Conservation (phyloP, 1,284 basidiomycete genomes). For the Sparassis latifolia region DNA sequence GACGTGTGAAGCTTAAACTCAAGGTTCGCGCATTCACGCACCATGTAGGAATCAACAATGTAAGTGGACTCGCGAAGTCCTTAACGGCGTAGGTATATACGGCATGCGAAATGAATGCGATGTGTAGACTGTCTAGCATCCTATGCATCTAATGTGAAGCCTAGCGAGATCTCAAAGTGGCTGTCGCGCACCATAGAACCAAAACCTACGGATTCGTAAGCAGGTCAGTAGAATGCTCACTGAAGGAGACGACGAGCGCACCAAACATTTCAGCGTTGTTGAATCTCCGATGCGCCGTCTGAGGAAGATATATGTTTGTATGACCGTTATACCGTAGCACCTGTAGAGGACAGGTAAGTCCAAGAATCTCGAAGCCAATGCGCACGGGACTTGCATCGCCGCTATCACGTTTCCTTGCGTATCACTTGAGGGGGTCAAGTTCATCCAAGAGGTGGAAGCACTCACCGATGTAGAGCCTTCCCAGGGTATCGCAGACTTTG, state of each 20-base stretch:
- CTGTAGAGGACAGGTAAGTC: too few species aligned
- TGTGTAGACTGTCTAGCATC: conserved; percentile 12
- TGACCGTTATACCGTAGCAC: not conserved
- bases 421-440: too few species aligned
- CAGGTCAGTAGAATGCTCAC: not conserved
- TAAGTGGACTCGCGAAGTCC: conserved; percentile 7
- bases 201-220: not conserved
- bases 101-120: conserved; percentile 8
- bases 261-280: not conserved
- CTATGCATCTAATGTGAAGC: not conserved
- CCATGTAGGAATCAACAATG: conserved; percentile 5
- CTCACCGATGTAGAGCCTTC: too few species aligned
- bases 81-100: conserved; percentile 14
- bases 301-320: not conserved
- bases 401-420: too few species aligned
- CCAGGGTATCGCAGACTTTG: too few species aligned
- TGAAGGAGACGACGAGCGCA: not conserved
- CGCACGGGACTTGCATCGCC: too few species aligned
- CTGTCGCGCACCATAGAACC: conserved; percentile 1
- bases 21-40: not conserved
- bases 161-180: not conserved
- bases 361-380: too few species aligned
- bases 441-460: too few species aligned
- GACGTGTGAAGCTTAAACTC: not conserved
- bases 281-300: not conserved